phyloP scores from a whole-genome alignment of 2,329 filamentous ascomycete species.

The Dactylellina drechsleri region DNA sequence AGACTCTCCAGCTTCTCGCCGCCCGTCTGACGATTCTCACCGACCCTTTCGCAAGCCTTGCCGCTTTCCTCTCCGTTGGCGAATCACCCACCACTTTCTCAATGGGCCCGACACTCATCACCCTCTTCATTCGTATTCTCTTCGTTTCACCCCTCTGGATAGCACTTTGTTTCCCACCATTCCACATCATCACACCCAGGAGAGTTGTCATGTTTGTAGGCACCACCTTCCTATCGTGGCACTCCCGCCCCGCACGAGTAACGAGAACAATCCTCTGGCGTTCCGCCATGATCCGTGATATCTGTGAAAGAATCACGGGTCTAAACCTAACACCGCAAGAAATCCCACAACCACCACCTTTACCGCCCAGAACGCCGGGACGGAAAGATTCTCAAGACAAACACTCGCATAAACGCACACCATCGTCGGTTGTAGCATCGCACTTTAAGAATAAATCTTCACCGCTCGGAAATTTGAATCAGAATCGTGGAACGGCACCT shows the following conservation, averaged over 20 bases:
- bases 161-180: conserved; percentile 79
- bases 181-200: conserved; percentile 85
- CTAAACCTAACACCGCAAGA: conserved; percentile 65
- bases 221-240: conserved; percentile 88
- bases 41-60: conserved; percentile 83
- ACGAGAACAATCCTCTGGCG: conserved; percentile 90
- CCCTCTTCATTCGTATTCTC: conserved; percentile 87
- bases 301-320: conserved; percentile 80
- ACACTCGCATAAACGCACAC: conserved; percentile 65
- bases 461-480: conserved; percentile 62
- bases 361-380: conserved; percentile 59
- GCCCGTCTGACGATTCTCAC: conserved; percentile 85
- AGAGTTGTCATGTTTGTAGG: conserved; percentile 86
- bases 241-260: conserved; percentile 85
- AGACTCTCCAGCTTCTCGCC: conserved; percentile 89
- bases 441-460: conserved; percentile 51
- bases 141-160: conserved; percentile 91
- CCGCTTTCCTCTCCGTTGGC: conserved; percentile 92
- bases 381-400: conserved; percentile 61
- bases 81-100: conserved; percentile 90
- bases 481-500: conserved; percentile 68
- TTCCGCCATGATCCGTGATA: conserved; percentile 76
- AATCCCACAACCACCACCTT: conserved; percentile 57
- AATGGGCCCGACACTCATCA: conserved; percentile 86
- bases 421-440: conserved; percentile 61